These are phyloP conservation scores for Silene conica DNA, from an alignment of 148 eudicot genomes.

Conservation along the genomic window DNA sequence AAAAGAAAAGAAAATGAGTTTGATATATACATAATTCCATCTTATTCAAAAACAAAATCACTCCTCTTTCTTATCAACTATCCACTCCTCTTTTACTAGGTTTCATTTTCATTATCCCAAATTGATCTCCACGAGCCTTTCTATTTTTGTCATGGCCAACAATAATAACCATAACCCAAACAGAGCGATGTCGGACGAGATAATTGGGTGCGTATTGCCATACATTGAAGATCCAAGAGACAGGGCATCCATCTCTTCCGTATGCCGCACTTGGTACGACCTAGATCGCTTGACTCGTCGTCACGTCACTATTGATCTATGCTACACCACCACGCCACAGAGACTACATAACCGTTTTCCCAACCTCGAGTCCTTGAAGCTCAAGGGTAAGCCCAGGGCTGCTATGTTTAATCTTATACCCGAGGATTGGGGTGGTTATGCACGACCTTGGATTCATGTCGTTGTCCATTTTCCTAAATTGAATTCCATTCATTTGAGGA, in stretches of 20 bases:
- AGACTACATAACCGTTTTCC: conserved; percentile 55
- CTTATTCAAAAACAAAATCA: not conserved
- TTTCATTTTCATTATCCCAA: not conserved
- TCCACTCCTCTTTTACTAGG: conserved; percentile 6
- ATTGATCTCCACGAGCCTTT: not conserved
- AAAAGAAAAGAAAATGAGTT: too few relatives aligned
- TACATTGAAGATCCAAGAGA: conserved; percentile 60
- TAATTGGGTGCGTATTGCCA: conserved; percentile 54
- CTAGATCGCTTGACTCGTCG: conserved; percentile 56
- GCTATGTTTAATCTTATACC: conserved; percentile 93
- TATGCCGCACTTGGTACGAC: conserved; percentile 59
- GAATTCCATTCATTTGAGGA: conserved; percentile 61
- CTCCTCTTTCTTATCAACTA: conserved; percentile 7
- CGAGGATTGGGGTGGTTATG: conserved; percentile 97
- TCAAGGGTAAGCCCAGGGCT: conserved; percentile 94
- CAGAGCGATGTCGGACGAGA: conserved; percentile 46
- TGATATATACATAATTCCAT: too few relatives aligned
- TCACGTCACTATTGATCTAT: conserved; percentile 74
- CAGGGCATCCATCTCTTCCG: conserved; percentile 57
- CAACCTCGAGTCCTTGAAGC: conserved; percentile 57
- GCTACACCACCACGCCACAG: conserved; percentile 73
- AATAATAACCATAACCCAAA: not conserved
- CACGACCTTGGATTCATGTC: conserved; percentile 53
- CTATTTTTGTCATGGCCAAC: not conserved
- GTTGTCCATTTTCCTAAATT: conserved; percentile 37